phyloP scores from a whole-genome alignment of 139 green algal species.

The Haematococcus lacustris region DNA sequence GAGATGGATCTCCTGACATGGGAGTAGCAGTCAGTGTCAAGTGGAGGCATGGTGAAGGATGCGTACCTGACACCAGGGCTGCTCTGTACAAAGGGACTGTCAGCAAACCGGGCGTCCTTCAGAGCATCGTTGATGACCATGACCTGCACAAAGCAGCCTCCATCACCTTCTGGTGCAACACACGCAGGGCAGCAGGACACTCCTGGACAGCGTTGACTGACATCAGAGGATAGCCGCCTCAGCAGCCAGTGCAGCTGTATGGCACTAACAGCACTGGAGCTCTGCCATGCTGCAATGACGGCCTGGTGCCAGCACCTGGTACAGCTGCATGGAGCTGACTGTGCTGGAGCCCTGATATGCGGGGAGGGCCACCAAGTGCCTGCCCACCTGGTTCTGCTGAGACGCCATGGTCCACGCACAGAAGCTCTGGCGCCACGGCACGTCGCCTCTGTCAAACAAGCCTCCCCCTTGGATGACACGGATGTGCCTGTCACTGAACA shows the following conservation, averaged over 20 bases:
- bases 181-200: too few species aligned
- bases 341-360: background rate
- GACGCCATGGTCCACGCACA: constrained; percentile 68
- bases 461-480: constrained; percentile 6
- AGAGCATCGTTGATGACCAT: constrained; percentile 60
- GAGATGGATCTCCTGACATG: too few species aligned
- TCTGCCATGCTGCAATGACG: too few species aligned
- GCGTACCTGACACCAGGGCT: too few species aligned
- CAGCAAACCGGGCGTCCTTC: constrained; percentile 57
- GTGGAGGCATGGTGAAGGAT: too few species aligned
- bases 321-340: background rate
- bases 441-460: constrained; percentile 25
- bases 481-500: constrained; percentile 29
- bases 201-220: too few species aligned
- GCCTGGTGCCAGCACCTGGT: constrained; percentile 18
- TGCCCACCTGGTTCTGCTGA: constrained; percentile 20
- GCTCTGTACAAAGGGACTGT: constrained; percentile 49
- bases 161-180: too few species aligned
- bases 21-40: too few species aligned
- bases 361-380: background rate
- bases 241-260: too few species aligned
- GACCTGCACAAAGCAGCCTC: constrained; percentile 25
- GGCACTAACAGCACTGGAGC: too few species aligned
- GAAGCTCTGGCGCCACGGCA: constrained; percentile 36
- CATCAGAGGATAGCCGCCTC: too few species aligned